phyloP scores from a whole-genome alignment of 2,329 filamentous ascomycete genomes.

The Venturia aucupariae region DNA sequence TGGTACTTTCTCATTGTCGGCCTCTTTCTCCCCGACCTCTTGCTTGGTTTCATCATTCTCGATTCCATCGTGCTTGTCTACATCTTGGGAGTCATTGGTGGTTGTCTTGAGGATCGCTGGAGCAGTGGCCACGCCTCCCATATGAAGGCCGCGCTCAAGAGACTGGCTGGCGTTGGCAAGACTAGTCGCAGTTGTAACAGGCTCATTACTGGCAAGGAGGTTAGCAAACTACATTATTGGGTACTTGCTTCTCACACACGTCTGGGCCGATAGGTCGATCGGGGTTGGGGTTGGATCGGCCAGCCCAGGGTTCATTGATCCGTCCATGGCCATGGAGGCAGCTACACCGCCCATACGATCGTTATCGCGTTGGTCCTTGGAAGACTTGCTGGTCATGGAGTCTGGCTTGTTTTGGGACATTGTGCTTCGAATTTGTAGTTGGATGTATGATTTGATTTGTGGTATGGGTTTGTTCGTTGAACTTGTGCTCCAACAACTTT shows the following conservation, averaged over 20 bases:
- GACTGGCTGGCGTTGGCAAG: not conserved
- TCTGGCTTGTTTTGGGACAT: not conserved
- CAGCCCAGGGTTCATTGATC: not conserved
- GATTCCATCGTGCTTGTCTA: not conserved
- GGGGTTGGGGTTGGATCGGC: not conserved
- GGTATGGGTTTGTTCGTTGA: not conserved
- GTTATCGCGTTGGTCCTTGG: not conserved
- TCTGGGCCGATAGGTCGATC: not conserved
- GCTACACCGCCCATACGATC: not conserved
- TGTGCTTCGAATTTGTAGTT: not conserved
- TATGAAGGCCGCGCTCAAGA: not conserved
- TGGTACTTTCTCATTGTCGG: not conserved
- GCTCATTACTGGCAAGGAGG: not conserved
- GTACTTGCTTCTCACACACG: not conserved
- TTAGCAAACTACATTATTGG: not conserved
- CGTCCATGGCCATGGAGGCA: not conserved
- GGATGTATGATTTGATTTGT: not conserved
- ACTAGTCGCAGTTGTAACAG: not conserved
- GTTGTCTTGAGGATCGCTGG: not conserved
- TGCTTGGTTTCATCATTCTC: not conserved
- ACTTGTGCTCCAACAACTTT: not conserved
- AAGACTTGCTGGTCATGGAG: constrained; percentile 21
- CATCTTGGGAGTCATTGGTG: not conserved
- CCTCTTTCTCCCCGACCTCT: no score
- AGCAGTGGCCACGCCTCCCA: not conserved